Percentiles rank a stretch among this genome's conserved stretches.
Evolutionary conservation across 306 rosid species (phyloP).

Genomic region (Benincasa hispida): DNA sequence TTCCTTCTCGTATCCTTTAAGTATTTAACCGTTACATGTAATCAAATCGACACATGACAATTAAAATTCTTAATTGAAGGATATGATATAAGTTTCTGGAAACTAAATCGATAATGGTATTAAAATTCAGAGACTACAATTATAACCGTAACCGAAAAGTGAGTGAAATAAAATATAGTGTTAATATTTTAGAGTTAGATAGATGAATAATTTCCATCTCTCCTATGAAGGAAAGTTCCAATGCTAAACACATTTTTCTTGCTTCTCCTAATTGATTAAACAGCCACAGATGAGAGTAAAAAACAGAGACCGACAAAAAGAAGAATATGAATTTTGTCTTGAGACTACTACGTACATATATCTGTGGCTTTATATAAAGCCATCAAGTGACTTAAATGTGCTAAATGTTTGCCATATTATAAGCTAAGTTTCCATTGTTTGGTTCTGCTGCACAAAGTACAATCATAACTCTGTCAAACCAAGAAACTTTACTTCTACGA

Average conservation of each 20-base stretch:
- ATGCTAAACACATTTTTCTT: not conserved
- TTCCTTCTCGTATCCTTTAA: too few relatives aligned
- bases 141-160: not conserved
- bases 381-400: not conserved
- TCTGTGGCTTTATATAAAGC: not conserved
- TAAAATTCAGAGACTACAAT: not conserved
- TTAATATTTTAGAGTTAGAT: not conserved
- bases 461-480: not conserved
- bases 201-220: not conserved
- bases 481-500: not conserved
- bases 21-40: not conserved
- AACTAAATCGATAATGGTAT: not conserved
- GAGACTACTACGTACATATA: not conserved
- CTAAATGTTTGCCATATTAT: not conserved
- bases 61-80: not conserved
- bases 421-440: not conserved
- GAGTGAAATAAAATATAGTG: not conserved
- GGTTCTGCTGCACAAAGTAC: not conserved
- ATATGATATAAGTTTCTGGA: not conserved
- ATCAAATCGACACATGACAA: too few relatives aligned
- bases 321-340: not conserved
- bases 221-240: not conserved
- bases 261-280: not conserved
- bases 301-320: not conserved
- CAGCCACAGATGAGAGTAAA: too few relatives aligned